These are phyloP conservation scores for Globisporangium splendens DNA, from an alignment of 352 stramenopile genomes.

Conservation along the genomic window DNA sequence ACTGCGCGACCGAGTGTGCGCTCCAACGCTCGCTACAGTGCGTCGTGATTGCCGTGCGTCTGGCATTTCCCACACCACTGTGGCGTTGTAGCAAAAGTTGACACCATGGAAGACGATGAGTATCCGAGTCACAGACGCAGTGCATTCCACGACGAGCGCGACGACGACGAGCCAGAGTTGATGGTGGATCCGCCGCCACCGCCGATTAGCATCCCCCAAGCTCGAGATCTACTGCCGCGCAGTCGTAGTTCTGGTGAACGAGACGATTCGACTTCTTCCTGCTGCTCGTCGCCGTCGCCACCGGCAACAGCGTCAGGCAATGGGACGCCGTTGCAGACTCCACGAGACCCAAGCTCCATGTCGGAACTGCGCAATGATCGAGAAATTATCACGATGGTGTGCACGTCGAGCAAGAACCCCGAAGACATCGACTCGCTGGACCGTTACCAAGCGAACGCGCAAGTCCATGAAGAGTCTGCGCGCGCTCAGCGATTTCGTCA, in stretches of 20 bases:
- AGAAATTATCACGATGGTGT: constrained; percentile 38
- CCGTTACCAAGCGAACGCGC: constrained; percentile 40
- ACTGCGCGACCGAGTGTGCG: too few species aligned
- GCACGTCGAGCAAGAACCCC: constrained; percentile 20
- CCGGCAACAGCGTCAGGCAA: background rate
- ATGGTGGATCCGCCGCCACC: background rate
- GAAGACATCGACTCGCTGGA: constrained; percentile 32
- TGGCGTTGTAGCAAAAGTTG: too few species aligned
- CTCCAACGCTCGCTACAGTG: too few species aligned
- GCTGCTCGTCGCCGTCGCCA: background rate
- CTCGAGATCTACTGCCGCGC: background rate
- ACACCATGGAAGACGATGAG: background rate
- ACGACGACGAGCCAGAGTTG: background rate
- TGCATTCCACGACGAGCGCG: background rate
- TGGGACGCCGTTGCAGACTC: constrained; percentile 13
- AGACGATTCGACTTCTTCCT: constrained; percentile 1
- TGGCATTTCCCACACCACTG: too few species aligned
- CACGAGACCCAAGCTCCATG: constrained; percentile 20
- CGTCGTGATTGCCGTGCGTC: too few species aligned
- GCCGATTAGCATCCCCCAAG: constrained; percentile 7
- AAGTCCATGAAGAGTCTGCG: constrained; percentile 58
- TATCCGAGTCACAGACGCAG: background rate
- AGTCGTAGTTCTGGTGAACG: background rate
- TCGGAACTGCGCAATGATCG: constrained; percentile 29
- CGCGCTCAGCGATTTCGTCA: constrained; percentile 41